These are phyloP conservation scores for Cichorium intybus DNA, from an alignment of 140 eudicot species.

Conservation along the genomic window DNA sequence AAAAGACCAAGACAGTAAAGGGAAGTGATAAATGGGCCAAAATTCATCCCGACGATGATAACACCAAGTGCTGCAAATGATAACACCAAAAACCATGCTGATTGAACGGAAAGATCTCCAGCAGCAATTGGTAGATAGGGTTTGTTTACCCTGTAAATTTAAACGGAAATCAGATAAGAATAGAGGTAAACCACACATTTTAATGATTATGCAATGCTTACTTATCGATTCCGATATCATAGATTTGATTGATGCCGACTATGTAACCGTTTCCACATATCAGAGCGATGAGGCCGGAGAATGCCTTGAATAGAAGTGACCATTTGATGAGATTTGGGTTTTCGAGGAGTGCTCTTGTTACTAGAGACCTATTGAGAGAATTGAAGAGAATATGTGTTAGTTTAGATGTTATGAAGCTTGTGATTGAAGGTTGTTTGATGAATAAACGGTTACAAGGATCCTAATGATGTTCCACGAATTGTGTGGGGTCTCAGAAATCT, in stretches of 20 bases:
- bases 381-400: neutral
- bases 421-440: neutral
- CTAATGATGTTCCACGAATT: conserved; percentile 90
- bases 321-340: conserved; percentile 81
- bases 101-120: conserved; percentile 93
- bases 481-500: conserved; percentile 96
- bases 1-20: conserved; percentile 90
- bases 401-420: conserved; percentile 11
- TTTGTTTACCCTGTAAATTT: conserved; percentile 75
- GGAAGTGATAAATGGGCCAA: conserved; percentile 79
- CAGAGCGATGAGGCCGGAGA: conserved; percentile 86
- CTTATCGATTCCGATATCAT: conserved; percentile 98
- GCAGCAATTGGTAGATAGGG: conserved; percentile 97
- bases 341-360: conserved; percentile 83
- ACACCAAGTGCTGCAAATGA: conserved; percentile 74
- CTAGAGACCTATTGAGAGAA: conserved; percentile 63
- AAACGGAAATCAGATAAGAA: neutral
- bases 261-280: conserved; percentile 96
- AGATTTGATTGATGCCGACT: conserved; percentile 96
- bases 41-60: conserved; percentile 66
- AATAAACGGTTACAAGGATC: conserved; percentile 58
- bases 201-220: conserved; percentile 35
- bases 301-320: conserved; percentile 79
- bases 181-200: neutral
- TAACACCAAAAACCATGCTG: conserved; percentile 95